Conservation (phyloP, 495 filamentous ascomycete species). For the Trichoderma virens region DNA sequence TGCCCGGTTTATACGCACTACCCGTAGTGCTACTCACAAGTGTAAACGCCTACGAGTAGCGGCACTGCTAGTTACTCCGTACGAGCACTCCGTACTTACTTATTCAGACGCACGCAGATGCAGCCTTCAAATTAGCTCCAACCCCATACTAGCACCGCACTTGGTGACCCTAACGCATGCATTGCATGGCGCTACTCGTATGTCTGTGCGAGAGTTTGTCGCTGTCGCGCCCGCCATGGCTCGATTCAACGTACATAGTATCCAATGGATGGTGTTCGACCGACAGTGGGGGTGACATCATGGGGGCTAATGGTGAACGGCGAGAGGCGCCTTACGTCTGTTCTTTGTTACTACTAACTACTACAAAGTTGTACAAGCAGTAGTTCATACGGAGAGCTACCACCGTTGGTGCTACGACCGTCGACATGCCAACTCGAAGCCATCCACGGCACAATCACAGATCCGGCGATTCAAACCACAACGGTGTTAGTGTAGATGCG, state of each 20-base stretch:
- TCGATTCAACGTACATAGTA: neutral
- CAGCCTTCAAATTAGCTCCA: neutral
- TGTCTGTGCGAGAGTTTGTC: conserved; percentile 7
- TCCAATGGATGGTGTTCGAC: neutral
- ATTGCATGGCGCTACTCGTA: conserved; percentile 6
- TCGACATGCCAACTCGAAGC: neutral
- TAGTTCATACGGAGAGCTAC: neutral
- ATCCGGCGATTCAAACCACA: neutral
- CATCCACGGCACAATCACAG: neutral
- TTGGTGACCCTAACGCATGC: neutral
- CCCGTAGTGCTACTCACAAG: neutral
- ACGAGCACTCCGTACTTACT: neutral
- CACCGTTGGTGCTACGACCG: neutral
- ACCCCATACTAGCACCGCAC: neutral
- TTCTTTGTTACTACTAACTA: neutral
- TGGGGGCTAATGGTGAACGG: neutral
- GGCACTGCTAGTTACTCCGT: neutral
- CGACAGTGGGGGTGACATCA: neutral
- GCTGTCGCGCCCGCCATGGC: neutral
- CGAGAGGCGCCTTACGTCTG: neutral
- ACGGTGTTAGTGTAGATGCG: neutral
- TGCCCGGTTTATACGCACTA: neutral
- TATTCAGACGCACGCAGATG: neutral
- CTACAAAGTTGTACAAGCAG: neutral
- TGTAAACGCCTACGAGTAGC: neutral